A percentile compares a stretch with the other conserved stretches of the same genome.
Conservation (phyloP, 352 stramenopile species). For the Pythium insidiosum region DNA sequence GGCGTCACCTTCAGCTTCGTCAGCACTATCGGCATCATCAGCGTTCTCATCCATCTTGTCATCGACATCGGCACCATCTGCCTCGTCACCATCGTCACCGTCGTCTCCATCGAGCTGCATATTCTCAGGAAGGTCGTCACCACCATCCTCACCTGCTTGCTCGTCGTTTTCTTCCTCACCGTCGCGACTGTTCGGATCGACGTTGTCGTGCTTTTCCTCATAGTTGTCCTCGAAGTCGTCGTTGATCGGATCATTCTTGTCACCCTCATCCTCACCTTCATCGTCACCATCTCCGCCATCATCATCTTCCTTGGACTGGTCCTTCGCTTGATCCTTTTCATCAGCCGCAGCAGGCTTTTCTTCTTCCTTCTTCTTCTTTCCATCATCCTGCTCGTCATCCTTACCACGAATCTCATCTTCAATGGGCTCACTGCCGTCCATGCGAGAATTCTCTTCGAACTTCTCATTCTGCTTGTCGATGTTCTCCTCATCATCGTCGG, state of each 20-base stretch:
- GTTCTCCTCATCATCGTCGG: slow-evolving; percentile 88
- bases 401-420: slow-evolving; percentile 88
- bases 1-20: slow-evolving; percentile 34
- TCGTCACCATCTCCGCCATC: slow-evolving; percentile 38
- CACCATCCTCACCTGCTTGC: slow-evolving; percentile 36
- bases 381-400: slow-evolving; percentile 73
- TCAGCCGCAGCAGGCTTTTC: slow-evolving; percentile 30
- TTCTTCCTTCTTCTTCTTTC: slow-evolving; percentile 26
- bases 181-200: slow-evolving; percentile 25
- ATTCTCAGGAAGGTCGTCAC: slow-evolving; percentile 71
- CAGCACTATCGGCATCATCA: slow-evolving; percentile 42
- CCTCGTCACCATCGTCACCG: slow-evolving; percentile 18
- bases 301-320: slow-evolving; percentile 27
- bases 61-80: slow-evolving; percentile 6
- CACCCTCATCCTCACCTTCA: slow-evolving; percentile 47
- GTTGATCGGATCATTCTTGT: slow-evolving; percentile 76
- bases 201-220: slow-evolving; percentile 36
- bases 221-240: slow-evolving; percentile 69
- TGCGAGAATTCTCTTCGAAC: slow-evolving; percentile 83
- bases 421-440: slow-evolving; percentile 61
- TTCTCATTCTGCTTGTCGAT: slow-evolving; percentile 97
- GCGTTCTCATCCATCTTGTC: slow-evolving; percentile 17
- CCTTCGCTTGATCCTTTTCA: slow-evolving; percentile 32
- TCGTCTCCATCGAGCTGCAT: slow-evolving; percentile 77
- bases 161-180: slow-evolving; percentile 46